Evolutionary conservation across 768 basidiomycete species (phyloP), one percentile per base, ranked within the genome.

Genomic region (Amanita rubescens): DNA sequence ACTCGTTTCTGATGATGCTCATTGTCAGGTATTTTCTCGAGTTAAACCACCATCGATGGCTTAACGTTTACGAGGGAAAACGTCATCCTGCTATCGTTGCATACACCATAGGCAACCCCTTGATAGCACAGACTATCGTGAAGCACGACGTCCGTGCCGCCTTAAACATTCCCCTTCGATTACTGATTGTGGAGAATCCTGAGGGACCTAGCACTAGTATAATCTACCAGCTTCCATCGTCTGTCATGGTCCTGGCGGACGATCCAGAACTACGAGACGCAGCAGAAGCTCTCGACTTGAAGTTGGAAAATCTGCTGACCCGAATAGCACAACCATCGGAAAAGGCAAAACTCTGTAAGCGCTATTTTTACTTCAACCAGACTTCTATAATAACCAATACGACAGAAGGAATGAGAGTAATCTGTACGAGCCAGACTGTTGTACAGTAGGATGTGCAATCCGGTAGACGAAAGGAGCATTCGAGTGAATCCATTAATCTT

Each of bases 101-200:
- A 11, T 81, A 81, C 63, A 71, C 67, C 25, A 66, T 79, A 52
- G 79, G 79, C 15, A 80, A 80, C 62, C 80, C 80, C 2, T 62
- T 77, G 46, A 64, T 77, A 43, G 80, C 78, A 0, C 71, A 76
- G 53, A 62, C 60, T 2, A 71, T 81, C 57, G 50, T 80, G 48
- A 58, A 64, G 51, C 60, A 69, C 55, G 76, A 79, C 54, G 58
- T 72, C 39, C 63, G 63, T 14, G 73, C 69, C 0, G 75, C 67
- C 2, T 63, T 69, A 22, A 67, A 75, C 60, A 67, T 80, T 19
- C 79, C 80, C 7, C 76, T 71, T 20, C 71, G 74, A 17, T 38
- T 80, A 8, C 62, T 80, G 19, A 59, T 81, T 24, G 51, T 67
- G 17, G 75, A 76, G 58, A 72, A 72, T 12, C 61, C 63, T 11